Base-by-base conservation (phyloP, 2,329 filamentous ascomycete genomes). In the Celoporthe dispersa region DNA sequence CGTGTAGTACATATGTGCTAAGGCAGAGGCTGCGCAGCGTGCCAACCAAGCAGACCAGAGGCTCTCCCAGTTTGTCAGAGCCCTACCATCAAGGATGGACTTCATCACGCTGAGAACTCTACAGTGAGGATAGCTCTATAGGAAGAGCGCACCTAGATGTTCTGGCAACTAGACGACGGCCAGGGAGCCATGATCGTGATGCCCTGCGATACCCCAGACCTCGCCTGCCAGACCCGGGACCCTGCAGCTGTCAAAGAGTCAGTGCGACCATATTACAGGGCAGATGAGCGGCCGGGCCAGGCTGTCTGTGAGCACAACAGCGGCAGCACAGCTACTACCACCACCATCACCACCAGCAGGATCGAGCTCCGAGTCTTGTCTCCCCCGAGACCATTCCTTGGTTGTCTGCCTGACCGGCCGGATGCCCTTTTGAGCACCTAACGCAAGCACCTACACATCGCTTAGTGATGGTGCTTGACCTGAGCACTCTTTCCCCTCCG, bases 221-320 rank as follows among this genome's bases (percentile, higher is more conserved):
- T 35, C 33, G 57, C 31, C 57, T 31, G 25, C 57, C 31, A 37
- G 57, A 6, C 11, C 57, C 57, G 57, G 57, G 57, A n/a, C 31
- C 57, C 57, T 60, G 57, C 57, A 60, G 57, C 57, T 60, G 57
- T 60, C 57, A 60, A 37, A 37, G 57, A 60, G 57, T 37, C 57
- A 37, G 57, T 60, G 33, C 19, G 33, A 60, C 57, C 16, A 7
- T 37, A 19, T 14, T 33, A 22, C 53, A 31, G 25, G 53, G 53
- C 53, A 31, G 28, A 31, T 31, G 28, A 12, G 16, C 14, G 25
- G 28, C 53, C 25, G 19, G 31, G 31, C 16, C 31, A 22, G 57
- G 31, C 33, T n/a, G 31, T 33, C 33, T n/a, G 33, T 33, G 19
- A 12, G 22, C 19, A 60, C 31, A 37, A 33, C 57, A 60, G 31